These are phyloP conservation scores for Elsinoe ampelina DNA, from an alignment of 2,329 filamentous ascomycete species.

Conservation along the genomic window DNA sequence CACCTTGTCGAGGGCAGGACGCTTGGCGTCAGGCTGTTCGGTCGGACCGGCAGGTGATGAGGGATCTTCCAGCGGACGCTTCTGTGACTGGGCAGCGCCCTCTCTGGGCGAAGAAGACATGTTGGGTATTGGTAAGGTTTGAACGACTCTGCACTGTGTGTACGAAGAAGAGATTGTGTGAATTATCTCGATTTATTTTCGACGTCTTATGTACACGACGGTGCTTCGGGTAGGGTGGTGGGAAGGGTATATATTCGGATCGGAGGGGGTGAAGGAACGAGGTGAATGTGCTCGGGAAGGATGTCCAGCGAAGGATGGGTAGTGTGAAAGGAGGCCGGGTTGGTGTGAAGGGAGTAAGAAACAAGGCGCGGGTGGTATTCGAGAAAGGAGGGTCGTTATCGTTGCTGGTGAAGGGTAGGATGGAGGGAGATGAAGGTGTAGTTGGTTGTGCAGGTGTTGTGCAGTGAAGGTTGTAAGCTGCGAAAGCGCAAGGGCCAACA, in stretches of 20 bases:
- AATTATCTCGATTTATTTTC: background rate
- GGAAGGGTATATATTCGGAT: conserved; percentile 13
- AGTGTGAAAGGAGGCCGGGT: background rate
- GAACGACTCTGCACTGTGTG: background rate
- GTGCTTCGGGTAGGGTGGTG: conserved; percentile 15
- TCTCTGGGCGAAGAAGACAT: conserved; percentile 17
- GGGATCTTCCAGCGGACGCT: conserved; percentile 93
- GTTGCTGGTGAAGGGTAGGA: background rate
- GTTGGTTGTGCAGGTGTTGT: background rate
- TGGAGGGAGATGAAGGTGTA: background rate
- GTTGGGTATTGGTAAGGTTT: background rate
- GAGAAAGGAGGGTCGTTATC: background rate
- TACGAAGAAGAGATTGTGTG: conserved; percentile 6
- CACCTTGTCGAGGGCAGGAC: conserved; percentile 88
- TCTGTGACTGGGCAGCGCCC: conserved; percentile 42
- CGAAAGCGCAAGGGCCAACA: conserved; percentile 7
- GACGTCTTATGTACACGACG: conserved; percentile 14
- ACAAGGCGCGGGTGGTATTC: background rate
- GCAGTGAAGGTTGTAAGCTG: background rate
- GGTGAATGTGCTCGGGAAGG: background rate
- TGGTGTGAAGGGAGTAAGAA: background rate
- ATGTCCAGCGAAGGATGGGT: conserved; percentile 12
- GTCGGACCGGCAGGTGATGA: conserved; percentile 85
- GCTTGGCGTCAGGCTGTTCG: conserved; percentile 95
- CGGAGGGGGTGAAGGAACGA: conserved; percentile 10